phyloP scores from a whole-genome alignment of 2,329 filamentous ascomycete genomes.

The Colletotrichum plurivorum region DNA sequence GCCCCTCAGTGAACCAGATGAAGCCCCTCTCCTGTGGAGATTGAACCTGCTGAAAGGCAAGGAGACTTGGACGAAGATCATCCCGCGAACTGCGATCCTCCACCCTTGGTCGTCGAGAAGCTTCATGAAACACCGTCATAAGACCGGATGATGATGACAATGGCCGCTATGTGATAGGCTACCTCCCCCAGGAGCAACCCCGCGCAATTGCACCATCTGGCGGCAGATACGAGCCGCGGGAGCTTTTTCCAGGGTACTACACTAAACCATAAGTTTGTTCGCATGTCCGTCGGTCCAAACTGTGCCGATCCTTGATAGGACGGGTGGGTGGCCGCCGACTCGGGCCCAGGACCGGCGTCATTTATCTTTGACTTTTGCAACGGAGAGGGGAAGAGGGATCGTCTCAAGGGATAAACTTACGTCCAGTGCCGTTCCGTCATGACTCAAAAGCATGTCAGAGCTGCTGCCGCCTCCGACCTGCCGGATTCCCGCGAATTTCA shows the following conservation, averaged over 20 bases:
- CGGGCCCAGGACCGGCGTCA: no score
- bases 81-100: slow-evolving; percentile 12
- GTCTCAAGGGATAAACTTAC: slow-evolving; percentile 23
- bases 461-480: background rate
- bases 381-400: background rate
- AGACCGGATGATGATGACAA: slow-evolving; percentile 27
- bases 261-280: slow-evolving; percentile 6
- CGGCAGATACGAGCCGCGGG: slow-evolving; percentile 5
- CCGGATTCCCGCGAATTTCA: background rate
- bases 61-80: background rate
- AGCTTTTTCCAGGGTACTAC: background rate
- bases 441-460: slow-evolving; percentile 15
- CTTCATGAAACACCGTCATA: slow-evolving; percentile 16
- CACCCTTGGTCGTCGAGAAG: background rate
- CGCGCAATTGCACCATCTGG: background rate
- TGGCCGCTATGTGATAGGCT: slow-evolving; percentile 21
- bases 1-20: no score
- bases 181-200: slow-evolving; percentile 6
- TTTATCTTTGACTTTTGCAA: background rate
- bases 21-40: no score
- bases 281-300: background rate
- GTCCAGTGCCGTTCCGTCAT: background rate
- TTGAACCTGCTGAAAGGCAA: background rate
- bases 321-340: no score
- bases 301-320: background rate